Base-by-base conservation (phyloP, 495 filamentous ascomycete genomes). In the Penicillium arizonense region DNA sequence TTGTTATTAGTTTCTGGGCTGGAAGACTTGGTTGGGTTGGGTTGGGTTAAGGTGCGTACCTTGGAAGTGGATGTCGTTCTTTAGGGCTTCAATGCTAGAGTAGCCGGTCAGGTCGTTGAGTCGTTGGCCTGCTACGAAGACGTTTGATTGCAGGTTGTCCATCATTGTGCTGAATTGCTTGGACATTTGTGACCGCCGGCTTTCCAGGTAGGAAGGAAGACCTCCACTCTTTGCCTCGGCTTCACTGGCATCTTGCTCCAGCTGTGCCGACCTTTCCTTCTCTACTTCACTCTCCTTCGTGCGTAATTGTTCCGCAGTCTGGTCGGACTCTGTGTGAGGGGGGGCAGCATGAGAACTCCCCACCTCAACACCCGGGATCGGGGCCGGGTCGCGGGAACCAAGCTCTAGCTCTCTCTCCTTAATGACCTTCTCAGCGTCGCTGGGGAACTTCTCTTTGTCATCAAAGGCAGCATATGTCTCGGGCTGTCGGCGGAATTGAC, bases 91-190 rank as follows among this genome's bases (percentile, higher is more conserved):
- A 69, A 98, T 98, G 33, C 87, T 86, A 1, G 88, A 87, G 79
- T 98, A 98, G 11, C 95, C 95, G 1, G 95, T 98, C 42, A 96
- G 77, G 61, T 89, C 88, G 69, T 97, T 97, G 69, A 98, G 79
- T 49, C 85, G 86, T 64, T 96, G 91, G 4, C 88, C 87, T 10
- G 91, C 91, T 47, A 85, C 80, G 56, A 95, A 89, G 32, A 91
- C 76, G 54, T 91, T 90, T 21, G 88, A 83, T 64, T 96, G 90
- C 21, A 96, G 64, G 53, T 89, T 82, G 71, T 98, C 94, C 89
- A 97, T 96, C 59, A 96, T 68, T 43, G 77, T 63, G 42, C 79
- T 83, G 64, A 96, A 86, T 53, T 86, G 82, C 55, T 87, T 89
- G 5, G 87, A 87, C 38, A 90, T 61, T 48, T 83, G 71, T 47